These are phyloP conservation scores for Calonectria fujianensis DNA, from an alignment of 2,329 filamentous ascomycete genomes.

Conservation along the genomic window DNA sequence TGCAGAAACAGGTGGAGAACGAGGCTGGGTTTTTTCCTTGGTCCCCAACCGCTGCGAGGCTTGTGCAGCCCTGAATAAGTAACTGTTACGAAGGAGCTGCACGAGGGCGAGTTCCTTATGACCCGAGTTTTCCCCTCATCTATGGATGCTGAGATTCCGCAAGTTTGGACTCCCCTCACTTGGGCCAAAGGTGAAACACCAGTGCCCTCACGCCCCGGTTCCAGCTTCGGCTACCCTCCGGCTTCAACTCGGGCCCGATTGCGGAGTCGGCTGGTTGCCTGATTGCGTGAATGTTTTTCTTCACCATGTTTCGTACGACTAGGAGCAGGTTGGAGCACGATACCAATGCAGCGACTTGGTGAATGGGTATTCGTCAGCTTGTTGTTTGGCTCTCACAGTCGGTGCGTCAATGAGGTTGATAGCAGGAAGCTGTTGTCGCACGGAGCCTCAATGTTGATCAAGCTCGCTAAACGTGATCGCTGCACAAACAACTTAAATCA, in stretches of 20 bases:
- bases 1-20: neutral
- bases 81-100: slow-evolving; percentile 11
- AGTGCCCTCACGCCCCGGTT: neutral
- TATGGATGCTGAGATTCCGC: neutral
- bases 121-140: neutral
- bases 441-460: neutral
- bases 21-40: neutral
- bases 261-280: neutral
- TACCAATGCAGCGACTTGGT: neutral
- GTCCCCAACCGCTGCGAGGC: neutral
- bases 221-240: neutral
- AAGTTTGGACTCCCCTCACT: neutral
- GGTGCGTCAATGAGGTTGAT: too few relatives aligned
- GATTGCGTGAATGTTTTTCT: neutral
- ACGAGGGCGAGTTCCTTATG: neutral
- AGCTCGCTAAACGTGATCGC: neutral
- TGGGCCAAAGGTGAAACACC: neutral
- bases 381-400: neutral
- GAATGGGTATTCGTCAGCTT: neutral
- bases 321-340: neutral
- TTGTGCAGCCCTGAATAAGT: slow-evolving; percentile 9
- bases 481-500: neutral
- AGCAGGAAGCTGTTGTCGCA: neutral
- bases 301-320: neutral
- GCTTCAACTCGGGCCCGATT: slow-evolving; percentile 11